phyloP scores from a whole-genome alignment of 2,329 filamentous ascomycete species.

The Pyrenochaeta sp. region DNA sequence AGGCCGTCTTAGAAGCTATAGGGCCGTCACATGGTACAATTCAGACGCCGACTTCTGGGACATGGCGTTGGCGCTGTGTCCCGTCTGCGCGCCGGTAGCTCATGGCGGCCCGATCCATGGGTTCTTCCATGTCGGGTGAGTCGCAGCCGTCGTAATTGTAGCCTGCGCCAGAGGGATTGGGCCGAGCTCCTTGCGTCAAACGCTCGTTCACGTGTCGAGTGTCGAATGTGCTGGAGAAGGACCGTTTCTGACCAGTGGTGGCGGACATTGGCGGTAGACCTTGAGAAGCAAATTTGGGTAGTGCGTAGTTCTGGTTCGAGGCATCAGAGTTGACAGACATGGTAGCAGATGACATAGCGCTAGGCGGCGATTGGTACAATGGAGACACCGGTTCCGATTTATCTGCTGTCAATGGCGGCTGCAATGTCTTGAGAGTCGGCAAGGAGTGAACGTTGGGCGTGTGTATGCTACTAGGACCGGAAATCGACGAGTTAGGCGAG shows the following conservation, averaged over 20 bases:
- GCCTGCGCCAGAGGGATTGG: conserved; percentile 41
- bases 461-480: conserved; percentile 37
- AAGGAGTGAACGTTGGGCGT: conserved; percentile 48
- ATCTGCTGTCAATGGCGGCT: conserved; percentile 40
- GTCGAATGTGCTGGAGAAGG: conserved; percentile 57
- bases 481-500: conserved; percentile 42
- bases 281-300: conserved; percentile 40
- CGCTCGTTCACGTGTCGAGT: conserved; percentile 54
- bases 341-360: conserved; percentile 37
- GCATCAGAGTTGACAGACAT: conserved; percentile 47
- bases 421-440: conserved; percentile 55
- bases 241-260: conserved; percentile 54
- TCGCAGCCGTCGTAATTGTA: conserved; percentile 47
- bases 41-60: conserved; percentile 45
- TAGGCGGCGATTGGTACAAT: conserved; percentile 50
- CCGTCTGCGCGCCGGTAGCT: conserved; percentile 59
- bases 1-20: conserved; percentile 3
- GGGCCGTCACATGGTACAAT: conserved; percentile 16
- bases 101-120: conserved; percentile 52
- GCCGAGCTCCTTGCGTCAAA: conserved; percentile 55
- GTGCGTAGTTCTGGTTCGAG: conserved; percentile 34
- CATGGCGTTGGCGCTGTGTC: conserved; percentile 48
- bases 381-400: conserved; percentile 57
- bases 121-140: conserved; percentile 52
- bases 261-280: conserved; percentile 33